phyloP scores from a whole-genome alignment of 148 eudicot species.

The Chenopodium album region DNA sequence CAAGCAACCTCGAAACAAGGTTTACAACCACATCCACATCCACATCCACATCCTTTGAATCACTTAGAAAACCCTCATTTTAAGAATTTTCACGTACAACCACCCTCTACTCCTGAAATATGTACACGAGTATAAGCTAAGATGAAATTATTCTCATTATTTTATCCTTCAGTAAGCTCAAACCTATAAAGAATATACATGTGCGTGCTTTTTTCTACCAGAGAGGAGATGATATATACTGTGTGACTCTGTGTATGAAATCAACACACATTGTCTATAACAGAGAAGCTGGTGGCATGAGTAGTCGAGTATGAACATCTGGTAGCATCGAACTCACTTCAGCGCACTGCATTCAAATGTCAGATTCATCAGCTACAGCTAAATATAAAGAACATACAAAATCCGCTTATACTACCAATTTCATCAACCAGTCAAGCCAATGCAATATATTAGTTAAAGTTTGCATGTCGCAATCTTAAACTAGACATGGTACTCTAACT shows the following conservation, averaged over 20 bases:
- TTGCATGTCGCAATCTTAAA: too few species aligned
- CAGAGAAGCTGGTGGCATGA: background rate
- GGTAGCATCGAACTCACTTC: slow-evolving; percentile 19
- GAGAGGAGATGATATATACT: background rate
- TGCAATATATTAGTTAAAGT: background rate
- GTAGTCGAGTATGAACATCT: background rate
- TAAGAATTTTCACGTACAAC: background rate
- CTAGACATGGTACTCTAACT: background rate
- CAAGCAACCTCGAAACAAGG: background rate
- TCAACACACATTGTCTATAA: background rate
- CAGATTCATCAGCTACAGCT: background rate
- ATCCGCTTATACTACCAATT: background rate
- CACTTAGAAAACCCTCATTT: background rate
- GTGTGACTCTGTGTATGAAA: background rate
- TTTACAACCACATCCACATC: background rate
- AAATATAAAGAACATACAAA: background rate
- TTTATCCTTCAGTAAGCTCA: background rate
- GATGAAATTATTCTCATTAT: background rate
- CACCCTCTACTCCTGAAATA: background rate
- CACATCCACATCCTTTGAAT: background rate
- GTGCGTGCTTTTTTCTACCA: background rate
- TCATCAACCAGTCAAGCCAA: too few species aligned
- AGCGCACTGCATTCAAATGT: slow-evolving; percentile 24
- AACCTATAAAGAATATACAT: background rate
- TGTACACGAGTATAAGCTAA: background rate